Base-by-base conservation (phyloP, 805 yeast species). In the Wickerhamia fluorescens region DNA sequence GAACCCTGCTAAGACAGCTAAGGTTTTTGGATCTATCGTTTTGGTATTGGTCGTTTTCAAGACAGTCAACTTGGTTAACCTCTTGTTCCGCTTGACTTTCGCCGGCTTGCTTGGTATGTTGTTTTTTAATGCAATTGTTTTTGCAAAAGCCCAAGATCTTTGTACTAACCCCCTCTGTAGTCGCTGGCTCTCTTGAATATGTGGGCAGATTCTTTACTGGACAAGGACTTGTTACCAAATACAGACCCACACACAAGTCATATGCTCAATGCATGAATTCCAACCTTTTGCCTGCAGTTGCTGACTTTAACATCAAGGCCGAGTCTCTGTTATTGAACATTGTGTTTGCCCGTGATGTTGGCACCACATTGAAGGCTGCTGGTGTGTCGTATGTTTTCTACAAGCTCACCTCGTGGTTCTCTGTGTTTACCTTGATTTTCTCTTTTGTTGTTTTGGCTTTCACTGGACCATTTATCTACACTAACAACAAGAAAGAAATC, bases 141-240 rank as follows among this genome's bases (percentile, higher is more conserved):
- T 10, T 15, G 9, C 21, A n/a, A n/a, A n/a, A n/a, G n/a, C n/a
- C n/a, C n/a, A n/a, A n/a, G n/a, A n/a, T n/a, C 17, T 13, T n/a
- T 27, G 17, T 50, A 47, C 55, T 49, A 51, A 50, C 53, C 20
- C 24, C 20, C 25, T 13, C 23, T 33, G 18, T 67, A 37, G 61
- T 71, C 16, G 70, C 89, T 28, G 92, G 87, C 29, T 66, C 72
- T 33, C 82, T 78, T 32, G 96, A 88, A 64, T 82, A 78, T 49
- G 66, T 68, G 33, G 81, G 94, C 37, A 80, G 80, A 50, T 45
- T 75, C 24, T 58, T 80, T 41, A 69, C 83, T 28, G 95, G 95
- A 41, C 65, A 68, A 49, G 96, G 96, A 12, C 68, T 88, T 38
- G 78, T 89, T 36, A 71, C 87, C 37, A 73, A 77, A 45, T 76